These are phyloP conservation scores for Rhizopogon rudus DNA, from an alignment of 768 basidiomycete genomes.

Conservation along the genomic window DNA sequence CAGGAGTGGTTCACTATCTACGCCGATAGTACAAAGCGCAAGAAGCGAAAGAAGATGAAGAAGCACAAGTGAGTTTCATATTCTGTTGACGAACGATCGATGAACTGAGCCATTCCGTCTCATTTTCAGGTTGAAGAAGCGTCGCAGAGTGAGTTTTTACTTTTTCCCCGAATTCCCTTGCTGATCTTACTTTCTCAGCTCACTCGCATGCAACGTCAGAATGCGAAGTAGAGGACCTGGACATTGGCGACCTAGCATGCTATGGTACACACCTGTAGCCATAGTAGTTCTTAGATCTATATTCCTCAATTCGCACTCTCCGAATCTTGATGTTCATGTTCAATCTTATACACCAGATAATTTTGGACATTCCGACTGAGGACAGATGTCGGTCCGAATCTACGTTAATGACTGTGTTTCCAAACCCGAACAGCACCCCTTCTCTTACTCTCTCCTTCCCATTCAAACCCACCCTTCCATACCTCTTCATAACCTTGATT, in stretches of 20 bases:
- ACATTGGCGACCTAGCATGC: background rate
- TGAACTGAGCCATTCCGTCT: constrained; percentile 1
- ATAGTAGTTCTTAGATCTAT: background rate
- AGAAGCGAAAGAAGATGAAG: constrained; percentile 92
- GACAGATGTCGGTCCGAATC: background rate
- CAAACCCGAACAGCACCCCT: constrained; percentile 72
- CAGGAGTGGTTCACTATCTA: constrained; percentile 61
- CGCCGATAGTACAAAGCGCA: constrained; percentile 81
- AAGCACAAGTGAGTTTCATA: constrained; percentile 79
- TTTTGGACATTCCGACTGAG: background rate
- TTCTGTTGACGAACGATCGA: constrained; percentile 1
- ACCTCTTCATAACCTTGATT: constrained; percentile 59
- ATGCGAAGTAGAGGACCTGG: constrained; percentile 16
- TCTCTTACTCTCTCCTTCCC: constrained; percentile 57
- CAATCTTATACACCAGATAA: background rate
- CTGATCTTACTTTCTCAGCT: constrained; percentile 30
- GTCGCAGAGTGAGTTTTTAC: constrained; percentile 63
- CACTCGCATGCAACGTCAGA: constrained; percentile 36
- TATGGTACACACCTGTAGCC: background rate
- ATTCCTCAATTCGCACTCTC: background rate
- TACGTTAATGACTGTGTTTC: constrained; percentile 26
- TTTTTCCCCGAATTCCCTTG: background rate
- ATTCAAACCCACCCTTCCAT: constrained; percentile 68
- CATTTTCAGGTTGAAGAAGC: constrained; percentile 72
- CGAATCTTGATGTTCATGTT: background rate